These are phyloP conservation scores for Firmiana major DNA, from an alignment of 345 rosid genomes.

Conservation along the genomic window DNA sequence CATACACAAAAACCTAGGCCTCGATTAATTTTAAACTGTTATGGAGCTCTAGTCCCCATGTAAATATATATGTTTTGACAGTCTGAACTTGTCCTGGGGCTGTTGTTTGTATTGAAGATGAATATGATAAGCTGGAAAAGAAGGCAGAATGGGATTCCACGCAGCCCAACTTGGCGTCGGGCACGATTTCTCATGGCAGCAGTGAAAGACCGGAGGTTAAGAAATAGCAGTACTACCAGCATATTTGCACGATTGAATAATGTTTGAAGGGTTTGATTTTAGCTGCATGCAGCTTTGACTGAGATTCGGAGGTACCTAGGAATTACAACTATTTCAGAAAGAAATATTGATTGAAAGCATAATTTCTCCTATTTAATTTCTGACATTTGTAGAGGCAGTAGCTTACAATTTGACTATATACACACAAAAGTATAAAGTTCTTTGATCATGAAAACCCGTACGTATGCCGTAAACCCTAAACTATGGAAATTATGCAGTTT, in stretches of 20 bases:
- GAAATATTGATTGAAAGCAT: background rate
- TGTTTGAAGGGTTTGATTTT: background rate
- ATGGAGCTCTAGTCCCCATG: background rate
- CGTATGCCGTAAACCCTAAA: no score
- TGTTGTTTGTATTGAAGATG: background rate
- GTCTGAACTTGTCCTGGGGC: background rate
- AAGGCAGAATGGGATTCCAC: background rate
- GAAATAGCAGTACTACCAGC: background rate
- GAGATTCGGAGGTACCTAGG: background rate
- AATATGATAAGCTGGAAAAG: background rate
- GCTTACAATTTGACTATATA: no score
- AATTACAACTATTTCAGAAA: background rate
- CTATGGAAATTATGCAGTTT: no score
- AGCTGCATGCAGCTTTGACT: background rate
- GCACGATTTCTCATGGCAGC: background rate
- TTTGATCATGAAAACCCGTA: no score
- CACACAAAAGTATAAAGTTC: no score
- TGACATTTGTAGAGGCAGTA: background rate
- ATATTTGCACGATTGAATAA: background rate
- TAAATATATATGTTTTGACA: background rate
- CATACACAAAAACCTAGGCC: slow-evolving; percentile 1
- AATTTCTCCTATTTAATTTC: background rate
- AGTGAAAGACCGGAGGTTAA: background rate
- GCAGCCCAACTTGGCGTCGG: background rate
- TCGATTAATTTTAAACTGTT: background rate